Base-by-base conservation (phyloP, 208 protist species). In the Leishmania guyanensis region DNA sequence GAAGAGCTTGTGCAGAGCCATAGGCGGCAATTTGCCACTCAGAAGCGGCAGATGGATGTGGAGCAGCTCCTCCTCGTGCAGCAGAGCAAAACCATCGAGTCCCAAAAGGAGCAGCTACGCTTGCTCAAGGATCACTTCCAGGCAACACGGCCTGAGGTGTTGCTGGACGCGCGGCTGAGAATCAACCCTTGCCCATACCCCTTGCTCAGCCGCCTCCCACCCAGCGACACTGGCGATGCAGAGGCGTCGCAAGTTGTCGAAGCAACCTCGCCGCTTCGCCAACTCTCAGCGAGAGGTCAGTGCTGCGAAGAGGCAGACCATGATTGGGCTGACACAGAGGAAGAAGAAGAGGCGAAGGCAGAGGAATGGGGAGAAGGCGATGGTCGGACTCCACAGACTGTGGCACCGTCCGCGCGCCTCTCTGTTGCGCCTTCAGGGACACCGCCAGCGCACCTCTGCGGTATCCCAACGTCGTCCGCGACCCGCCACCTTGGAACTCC, bases 1-100 rank as follows among this genome's bases (percentile, higher is more conserved):
- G 90, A 88, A 65, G 86, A 93, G 36, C 92, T 91, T 3, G 95
- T 97, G 77, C 80, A 90, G 73, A 88, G 86, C 46, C 92, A 95
- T 73, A 86, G 88, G 17, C 89, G 93, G 58, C 91, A 96, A 73
- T 87, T 95, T 26, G 73, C 60, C 6, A 85, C 94, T 43, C 91
- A 96, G 86, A 78, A 91, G 66, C 85, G 81, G 46, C 92, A 93
- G 70, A 81, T 90, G 56, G 81, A 84, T 62, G 56, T 84, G 54
- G 81, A 85, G 69, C 78, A 86, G 78, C 46, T 84, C 17, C 71
- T 81, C 51, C 73, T 77, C 17, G 54, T 53, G 60, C 84, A 84
- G 69, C 79, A 86, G 58, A 86, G 86, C 84, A 84, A 68, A 56
- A 87, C 79, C 9, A 77, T 90, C 29, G 81, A 84, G 65, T 81